A percentile compares a stretch with the other conserved stretches of the same genome.
phyloP scores from a whole-genome alignment of 2,329 filamentous ascomycete species.

The Verticillium albo-atrum region DNA sequence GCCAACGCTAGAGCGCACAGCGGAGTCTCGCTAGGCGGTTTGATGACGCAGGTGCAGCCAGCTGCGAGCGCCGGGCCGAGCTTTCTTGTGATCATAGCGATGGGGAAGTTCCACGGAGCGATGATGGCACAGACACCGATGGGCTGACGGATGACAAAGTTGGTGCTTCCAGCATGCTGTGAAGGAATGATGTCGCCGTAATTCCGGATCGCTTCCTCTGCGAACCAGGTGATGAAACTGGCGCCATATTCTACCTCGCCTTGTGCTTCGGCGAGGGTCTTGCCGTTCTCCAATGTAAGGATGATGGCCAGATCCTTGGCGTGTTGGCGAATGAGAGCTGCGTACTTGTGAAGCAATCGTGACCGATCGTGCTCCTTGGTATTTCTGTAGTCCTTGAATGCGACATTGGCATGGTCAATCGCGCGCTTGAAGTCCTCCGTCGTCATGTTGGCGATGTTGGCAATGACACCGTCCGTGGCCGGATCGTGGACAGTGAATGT shows the following conservation, averaged over 20 bases:
- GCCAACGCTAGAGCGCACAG: conserved; percentile 63
- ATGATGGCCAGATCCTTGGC: conserved; percentile 37
- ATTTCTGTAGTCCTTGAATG: neutral
- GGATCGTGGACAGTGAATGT: conserved; percentile 3
- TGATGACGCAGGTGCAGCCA: conserved; percentile 66
- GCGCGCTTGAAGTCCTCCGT: neutral
- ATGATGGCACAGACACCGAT: conserved; percentile 65
- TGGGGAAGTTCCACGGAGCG: conserved; percentile 62
- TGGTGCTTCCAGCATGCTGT: conserved; percentile 45
- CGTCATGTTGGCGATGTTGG: neutral
- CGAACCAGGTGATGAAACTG: conserved; percentile 60
- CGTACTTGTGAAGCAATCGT: neutral
- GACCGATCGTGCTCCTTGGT: conserved; percentile 4
- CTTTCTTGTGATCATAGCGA: conserved; percentile 44
- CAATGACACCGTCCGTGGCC: neutral
- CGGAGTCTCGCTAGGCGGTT: conserved; percentile 67
- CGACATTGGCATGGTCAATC: neutral
- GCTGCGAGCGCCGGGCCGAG: conserved; percentile 54
- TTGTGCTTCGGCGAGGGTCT: conserved; percentile 56
- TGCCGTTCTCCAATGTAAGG: conserved; percentile 68
- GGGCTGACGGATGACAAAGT: conserved; percentile 62
- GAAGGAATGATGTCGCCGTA: conserved; percentile 60
- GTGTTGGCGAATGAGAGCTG: neutral
- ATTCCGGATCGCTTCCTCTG: conserved; percentile 52
- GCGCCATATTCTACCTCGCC: conserved; percentile 56